Percentiles rank a stretch among this genome's conserved stretches.
These are phyloP conservation scores for Stagonosporopsis cucurbitacearum DNA, from an alignment of 2,329 filamentous ascomycete species.

Conservation along the genomic window DNA sequence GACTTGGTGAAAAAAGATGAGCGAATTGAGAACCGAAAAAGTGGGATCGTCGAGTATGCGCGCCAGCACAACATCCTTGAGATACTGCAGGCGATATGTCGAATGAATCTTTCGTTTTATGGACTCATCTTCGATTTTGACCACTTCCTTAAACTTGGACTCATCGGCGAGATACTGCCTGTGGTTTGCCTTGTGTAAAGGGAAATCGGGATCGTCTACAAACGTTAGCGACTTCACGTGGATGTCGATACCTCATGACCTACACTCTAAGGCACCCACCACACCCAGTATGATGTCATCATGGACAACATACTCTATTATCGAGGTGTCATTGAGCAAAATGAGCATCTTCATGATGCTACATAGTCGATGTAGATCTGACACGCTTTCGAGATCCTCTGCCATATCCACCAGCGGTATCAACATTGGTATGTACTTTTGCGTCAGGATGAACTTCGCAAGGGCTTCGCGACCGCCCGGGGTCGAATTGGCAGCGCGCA, in stretches of 20 bases:
- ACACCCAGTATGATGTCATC: conserved; percentile 90
- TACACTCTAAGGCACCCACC: conserved; percentile 90
- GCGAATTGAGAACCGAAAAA: conserved; percentile 94
- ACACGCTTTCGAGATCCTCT: conserved; percentile 86
- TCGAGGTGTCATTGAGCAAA: conserved; percentile 89
- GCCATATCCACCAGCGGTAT: conserved; percentile 86
- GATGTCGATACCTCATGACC: conserved; percentile 26
- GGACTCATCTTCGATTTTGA: conserved; percentile 81
- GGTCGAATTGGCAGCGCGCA: conserved; percentile 78
- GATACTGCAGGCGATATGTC: conserved; percentile 92
- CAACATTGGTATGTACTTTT: conserved; percentile 87
- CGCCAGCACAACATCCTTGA: conserved; percentile 97
- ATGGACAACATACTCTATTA: conserved; percentile 92
- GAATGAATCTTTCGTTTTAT: conserved; percentile 93
- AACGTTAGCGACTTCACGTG: background rate
- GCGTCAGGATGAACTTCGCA: conserved; percentile 81
- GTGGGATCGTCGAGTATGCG: conserved; percentile 97
- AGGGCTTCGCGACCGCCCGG: conserved; percentile 82
- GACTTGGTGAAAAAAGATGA: conserved; percentile 99
- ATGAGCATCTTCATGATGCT: conserved; percentile 98
- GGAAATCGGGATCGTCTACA: conserved; percentile 90
- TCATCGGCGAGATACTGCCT: conserved; percentile 89
- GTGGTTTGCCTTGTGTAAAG: conserved; percentile 96
- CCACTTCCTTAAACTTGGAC: conserved; percentile 94
- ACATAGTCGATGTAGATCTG: conserved; percentile 88